Percentiles rank a stretch among this genome's conserved stretches.
These are phyloP conservation scores for Nakataea oryzae DNA, from an alignment of 2,329 filamentous ascomycete species.

Conservation along the genomic window DNA sequence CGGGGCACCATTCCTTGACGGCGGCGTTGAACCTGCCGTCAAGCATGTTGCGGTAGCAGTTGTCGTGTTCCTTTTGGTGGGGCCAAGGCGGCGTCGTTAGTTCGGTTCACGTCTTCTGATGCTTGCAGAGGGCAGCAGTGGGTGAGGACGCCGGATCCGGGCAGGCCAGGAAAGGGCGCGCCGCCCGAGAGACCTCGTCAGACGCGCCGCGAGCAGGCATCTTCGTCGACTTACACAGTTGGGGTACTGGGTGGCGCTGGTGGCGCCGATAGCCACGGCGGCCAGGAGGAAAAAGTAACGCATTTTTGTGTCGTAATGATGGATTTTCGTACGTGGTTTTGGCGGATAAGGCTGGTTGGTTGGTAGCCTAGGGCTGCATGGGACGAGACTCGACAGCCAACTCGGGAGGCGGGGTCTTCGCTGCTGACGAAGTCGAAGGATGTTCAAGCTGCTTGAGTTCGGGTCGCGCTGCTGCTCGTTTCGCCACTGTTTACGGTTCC, in stretches of 20 bases:
- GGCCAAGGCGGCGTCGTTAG: background rate
- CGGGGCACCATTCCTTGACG: background rate
- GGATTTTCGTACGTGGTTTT: background rate
- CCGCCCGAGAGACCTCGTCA: background rate
- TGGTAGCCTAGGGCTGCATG: background rate
- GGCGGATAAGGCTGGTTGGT: background rate
- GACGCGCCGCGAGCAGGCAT: background rate
- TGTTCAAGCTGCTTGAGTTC: background rate
- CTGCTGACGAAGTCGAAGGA: background rate
- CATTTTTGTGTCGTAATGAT: background rate
- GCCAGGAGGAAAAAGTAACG: background rate
- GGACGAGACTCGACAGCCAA: no score
- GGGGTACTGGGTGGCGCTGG: background rate
- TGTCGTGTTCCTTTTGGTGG: constrained; percentile 4
- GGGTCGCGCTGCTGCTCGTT: background rate
- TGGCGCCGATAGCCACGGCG: background rate
- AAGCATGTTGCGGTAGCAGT: constrained; percentile 6
- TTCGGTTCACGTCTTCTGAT: background rate
- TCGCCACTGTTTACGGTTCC: background rate
- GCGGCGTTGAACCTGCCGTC: background rate
- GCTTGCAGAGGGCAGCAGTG: background rate
- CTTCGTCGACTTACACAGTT: background rate
- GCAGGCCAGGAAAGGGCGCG: background rate
- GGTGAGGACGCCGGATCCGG: background rate
- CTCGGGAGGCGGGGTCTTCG: no score